Evolutionary conservation across 371 early-diverging fungal genomes (phyloP).

Genomic region (Mortierella sp.): DNA sequence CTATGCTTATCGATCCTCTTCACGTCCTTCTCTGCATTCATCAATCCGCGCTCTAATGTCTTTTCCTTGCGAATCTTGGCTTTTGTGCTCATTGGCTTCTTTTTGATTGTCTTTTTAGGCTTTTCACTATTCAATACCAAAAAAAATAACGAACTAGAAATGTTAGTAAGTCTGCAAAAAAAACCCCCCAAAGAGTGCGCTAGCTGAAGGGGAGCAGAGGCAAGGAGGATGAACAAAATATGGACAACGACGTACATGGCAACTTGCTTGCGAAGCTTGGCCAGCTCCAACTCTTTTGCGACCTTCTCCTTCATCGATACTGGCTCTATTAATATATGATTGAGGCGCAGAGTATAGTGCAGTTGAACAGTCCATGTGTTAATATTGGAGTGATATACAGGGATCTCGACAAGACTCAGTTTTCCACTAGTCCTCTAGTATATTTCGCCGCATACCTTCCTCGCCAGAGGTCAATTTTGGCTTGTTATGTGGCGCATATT

Average conservation of each 20-base stretch:
- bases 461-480: constrained; percentile 38
- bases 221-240: neutral
- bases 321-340: constrained; percentile 16
- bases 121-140: constrained; percentile 23
- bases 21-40: constrained; percentile 52
- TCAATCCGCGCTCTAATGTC: constrained; percentile 50
- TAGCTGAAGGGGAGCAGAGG: neutral
- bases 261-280: constrained; percentile 53
- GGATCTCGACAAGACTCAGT: no score
- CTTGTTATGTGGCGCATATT: constrained; percentile 54
- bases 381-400: no score
- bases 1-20: constrained; percentile 41
- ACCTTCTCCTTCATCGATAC: constrained; percentile 56
- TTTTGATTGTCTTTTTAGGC: constrained; percentile 55
- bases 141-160: neutral
- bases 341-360: no score
- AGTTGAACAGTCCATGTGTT: neutral
- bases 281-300: constrained; percentile 39
- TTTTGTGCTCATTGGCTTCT: constrained; percentile 51
- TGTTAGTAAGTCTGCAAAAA: neutral
- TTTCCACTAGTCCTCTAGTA: no score
- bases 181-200: neutral
- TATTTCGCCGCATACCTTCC: constrained; percentile 11
- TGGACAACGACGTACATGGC: constrained; percentile 10
- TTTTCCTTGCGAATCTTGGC: constrained; percentile 48